phyloP scores from a whole-genome alignment of 306 rosid genomes.

The Inga laurina region DNA sequence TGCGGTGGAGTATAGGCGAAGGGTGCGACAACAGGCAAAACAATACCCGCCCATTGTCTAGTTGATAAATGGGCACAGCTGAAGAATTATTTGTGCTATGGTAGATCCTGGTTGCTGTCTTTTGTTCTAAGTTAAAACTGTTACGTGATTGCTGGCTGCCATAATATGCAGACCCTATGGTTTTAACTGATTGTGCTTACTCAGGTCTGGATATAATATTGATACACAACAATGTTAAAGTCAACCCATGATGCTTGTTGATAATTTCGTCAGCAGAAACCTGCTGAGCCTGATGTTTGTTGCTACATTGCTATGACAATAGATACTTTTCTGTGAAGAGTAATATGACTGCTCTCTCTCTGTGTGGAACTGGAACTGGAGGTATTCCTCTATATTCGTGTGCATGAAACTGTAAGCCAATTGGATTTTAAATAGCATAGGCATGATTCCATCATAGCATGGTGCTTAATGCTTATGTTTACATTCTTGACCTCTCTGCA shows the following conservation, averaged over 20 bases:
- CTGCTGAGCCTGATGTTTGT: conserved; percentile 35
- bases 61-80: conserved; percentile 34
- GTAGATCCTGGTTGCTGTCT: conserved; percentile 43
- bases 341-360: conserved; percentile 6
- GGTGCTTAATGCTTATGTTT: background rate
- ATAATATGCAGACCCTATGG: conserved; percentile 37
- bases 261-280: conserved; percentile 26
- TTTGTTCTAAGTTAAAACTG: conserved; percentile 40
- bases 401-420: background rate
- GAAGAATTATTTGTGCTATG: conserved; percentile 36
- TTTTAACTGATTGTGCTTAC: conserved; percentile 40
- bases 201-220: conserved; percentile 42
- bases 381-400: conserved; percentile 4
- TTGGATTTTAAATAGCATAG: conserved; percentile 10
- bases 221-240: conserved; percentile 39
- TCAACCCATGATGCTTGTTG: conserved; percentile 49
- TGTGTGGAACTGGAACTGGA: background rate
- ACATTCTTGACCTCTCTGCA: background rate
- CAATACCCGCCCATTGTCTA: conserved; percentile 82
- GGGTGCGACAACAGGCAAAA: conserved; percentile 90
- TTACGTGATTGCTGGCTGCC: conserved; percentile 41
- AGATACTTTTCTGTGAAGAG: conserved; percentile 28
- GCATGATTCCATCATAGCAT: background rate
- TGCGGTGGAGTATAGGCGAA: conserved; percentile 71
- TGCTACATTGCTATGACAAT: conserved; percentile 33